These are phyloP conservation scores for Phlebiopsis flavidoalba DNA, from an alignment of 768 basidiomycete genomes.

Conservation along the genomic window DNA sequence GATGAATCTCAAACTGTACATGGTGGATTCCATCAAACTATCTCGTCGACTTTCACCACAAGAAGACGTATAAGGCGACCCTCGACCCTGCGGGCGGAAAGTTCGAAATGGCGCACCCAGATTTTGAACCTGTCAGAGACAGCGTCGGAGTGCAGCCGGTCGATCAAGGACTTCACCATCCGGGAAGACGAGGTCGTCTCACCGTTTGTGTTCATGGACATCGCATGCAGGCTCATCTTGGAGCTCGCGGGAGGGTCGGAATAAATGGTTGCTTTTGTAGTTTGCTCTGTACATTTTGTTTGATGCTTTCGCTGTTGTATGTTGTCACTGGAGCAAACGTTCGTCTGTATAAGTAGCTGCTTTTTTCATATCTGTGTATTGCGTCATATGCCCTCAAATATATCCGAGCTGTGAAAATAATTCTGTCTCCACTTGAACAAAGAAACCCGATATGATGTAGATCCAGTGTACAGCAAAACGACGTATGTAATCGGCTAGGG, in stretches of 20 bases:
- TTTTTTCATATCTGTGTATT: not conserved
- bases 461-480: no score
- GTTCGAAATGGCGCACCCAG: constrained; percentile 60
- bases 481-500: no score
- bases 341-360: not conserved
- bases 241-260: constrained; percentile 77
- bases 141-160: constrained; percentile 52
- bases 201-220: constrained; percentile 96
- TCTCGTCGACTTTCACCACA: constrained; percentile 97
- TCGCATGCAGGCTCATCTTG: constrained; percentile 88
- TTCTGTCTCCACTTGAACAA: no score
- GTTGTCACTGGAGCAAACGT: not conserved
- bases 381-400: not conserved
- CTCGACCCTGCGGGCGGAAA: constrained; percentile 61
- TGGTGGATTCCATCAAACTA: constrained; percentile 95
- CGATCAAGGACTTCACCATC: constrained; percentile 48
- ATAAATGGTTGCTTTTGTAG: constrained; percentile 1
- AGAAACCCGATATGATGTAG: no score
- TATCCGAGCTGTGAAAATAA: not conserved
- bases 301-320: not conserved
- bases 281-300: not conserved
- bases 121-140: constrained; percentile 42
- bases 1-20: constrained; percentile 97
- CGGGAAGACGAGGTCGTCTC: constrained; percentile 64
- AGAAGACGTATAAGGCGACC: constrained; percentile 84